phyloP scores from a whole-genome alignment of 2,329 filamentous ascomycete genomes.

The Nemania sp. region DNA sequence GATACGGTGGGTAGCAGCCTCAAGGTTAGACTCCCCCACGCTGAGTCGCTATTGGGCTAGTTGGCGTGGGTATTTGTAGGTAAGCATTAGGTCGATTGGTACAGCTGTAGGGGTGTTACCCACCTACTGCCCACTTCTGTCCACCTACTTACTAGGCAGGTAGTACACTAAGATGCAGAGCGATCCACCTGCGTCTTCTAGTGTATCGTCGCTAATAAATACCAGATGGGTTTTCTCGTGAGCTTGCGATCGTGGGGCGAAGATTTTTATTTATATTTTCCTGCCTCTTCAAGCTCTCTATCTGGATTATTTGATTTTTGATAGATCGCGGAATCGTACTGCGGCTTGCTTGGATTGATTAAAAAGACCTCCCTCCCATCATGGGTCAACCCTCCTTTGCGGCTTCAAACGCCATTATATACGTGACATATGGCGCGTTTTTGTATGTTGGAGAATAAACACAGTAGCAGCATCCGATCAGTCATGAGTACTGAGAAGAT shows the following conservation, averaged over 20 bases:
- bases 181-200: background rate
- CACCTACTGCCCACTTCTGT: too few relatives aligned
- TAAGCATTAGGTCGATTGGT: too few relatives aligned
- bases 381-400: slow-evolving; percentile 82
- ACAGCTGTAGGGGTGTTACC: too few relatives aligned
- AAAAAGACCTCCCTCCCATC: background rate
- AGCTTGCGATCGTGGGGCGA: slow-evolving; percentile 8
- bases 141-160: too few relatives aligned
- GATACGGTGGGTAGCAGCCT: background rate
- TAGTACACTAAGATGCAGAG: background rate
- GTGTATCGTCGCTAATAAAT: slow-evolving; percentile 16
- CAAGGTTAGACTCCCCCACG: background rate
- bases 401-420: slow-evolving; percentile 87
- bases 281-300: background rate
- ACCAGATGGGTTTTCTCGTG: slow-evolving; percentile 2
- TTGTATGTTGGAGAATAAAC: slow-evolving; percentile 65
- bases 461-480: slow-evolving; percentile 18
- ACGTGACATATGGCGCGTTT: slow-evolving; percentile 81
- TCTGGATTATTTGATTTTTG: background rate
- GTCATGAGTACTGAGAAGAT: background rate
- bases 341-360: background rate
- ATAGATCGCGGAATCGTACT: background rate
- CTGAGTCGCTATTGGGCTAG: background rate
- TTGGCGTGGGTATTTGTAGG: background rate
- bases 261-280: slow-evolving; percentile 28